phyloP scores from a whole-genome alignment of 495 filamentous ascomycete species.

The Rhypophila decipiens region DNA sequence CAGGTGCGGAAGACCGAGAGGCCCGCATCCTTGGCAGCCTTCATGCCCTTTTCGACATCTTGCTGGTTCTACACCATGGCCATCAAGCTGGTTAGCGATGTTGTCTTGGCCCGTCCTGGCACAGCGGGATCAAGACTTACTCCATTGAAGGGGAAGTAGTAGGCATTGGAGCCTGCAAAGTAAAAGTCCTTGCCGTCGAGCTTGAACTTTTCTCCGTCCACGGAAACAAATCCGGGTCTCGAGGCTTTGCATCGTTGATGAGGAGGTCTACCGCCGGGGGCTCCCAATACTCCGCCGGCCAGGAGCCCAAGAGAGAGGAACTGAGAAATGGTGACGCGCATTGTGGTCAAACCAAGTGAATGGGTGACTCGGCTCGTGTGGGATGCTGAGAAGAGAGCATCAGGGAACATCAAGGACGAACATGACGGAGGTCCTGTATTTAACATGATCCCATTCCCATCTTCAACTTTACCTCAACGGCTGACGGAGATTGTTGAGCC shows the following conservation, averaged over 20 bases:
- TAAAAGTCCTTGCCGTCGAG: slow-evolving; percentile 59
- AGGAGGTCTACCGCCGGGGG: slow-evolving; percentile 1
- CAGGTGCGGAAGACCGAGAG: slow-evolving; percentile 63
- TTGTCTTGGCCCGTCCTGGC: neutral
- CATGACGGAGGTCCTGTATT: too few species aligned
- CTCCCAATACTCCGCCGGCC: slow-evolving; percentile 1
- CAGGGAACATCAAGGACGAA: too few species aligned
- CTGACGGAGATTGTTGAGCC: neutral
- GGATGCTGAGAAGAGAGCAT: too few species aligned
- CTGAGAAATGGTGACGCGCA: slow-evolving; percentile 6
- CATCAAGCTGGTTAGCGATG: too few species aligned
- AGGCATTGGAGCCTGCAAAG: slow-evolving; percentile 66
- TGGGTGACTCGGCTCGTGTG: too few species aligned
- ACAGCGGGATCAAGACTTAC: slow-evolving; percentile 18
- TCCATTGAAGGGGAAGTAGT: slow-evolving; percentile 59
- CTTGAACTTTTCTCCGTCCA: slow-evolving; percentile 51
- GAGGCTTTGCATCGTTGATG: slow-evolving; percentile 8
- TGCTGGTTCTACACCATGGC: slow-evolving; percentile 35
- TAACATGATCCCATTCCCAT: too few species aligned
- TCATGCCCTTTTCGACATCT: slow-evolving; percentile 58
- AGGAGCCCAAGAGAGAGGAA: slow-evolving; percentile 4
- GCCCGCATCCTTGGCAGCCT: slow-evolving; percentile 45
- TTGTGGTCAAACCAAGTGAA: neutral
- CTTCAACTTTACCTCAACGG: neutral
- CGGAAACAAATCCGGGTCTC: slow-evolving; percentile 42